Conservation (phyloP, 2,329 filamentous ascomycete species). For the Aspergillus hortae region DNA sequence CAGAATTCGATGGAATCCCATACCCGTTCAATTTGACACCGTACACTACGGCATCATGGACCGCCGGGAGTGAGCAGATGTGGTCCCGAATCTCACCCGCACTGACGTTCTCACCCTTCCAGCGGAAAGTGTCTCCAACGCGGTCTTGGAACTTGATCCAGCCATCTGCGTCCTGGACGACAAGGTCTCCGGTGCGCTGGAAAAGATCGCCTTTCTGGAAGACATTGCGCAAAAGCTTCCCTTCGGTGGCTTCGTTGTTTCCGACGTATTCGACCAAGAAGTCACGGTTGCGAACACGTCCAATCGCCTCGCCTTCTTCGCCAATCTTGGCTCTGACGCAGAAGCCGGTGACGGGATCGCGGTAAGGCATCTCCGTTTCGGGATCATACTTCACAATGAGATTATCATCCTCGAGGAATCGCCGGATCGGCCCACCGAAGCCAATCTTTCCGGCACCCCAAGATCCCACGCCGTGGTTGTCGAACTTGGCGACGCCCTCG, state of each 20-base stretch:
- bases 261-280: slow-evolving; percentile 42
- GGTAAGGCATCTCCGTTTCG: slow-evolving; percentile 39
- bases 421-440: slow-evolving; percentile 40
- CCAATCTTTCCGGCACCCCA: slow-evolving; percentile 45
- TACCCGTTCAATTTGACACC: slow-evolving; percentile 42
- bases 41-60: slow-evolving; percentile 45
- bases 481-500: slow-evolving; percentile 45
- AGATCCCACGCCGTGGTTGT: slow-evolving; percentile 41
- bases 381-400: slow-evolving; percentile 43
- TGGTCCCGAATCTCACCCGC: slow-evolving; percentile 46
- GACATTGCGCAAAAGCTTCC: slow-evolving; percentile 43
- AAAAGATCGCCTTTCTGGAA: slow-evolving; percentile 46
- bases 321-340: slow-evolving; percentile 35
- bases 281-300: slow-evolving; percentile 37
- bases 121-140: slow-evolving; percentile 38
- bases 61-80: slow-evolving; percentile 38
- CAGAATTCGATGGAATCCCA: slow-evolving; percentile 5
- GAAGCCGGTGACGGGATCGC: slow-evolving; percentile 45
- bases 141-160: slow-evolving; percentile 47
- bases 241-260: slow-evolving; percentile 42
- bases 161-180: slow-evolving; percentile 39
- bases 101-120: slow-evolving; percentile 47
- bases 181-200: slow-evolving; percentile 45
- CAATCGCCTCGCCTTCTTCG: slow-evolving; percentile 46
- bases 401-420: slow-evolving; percentile 40